A percentile compares a stretch with the other conserved stretches of the same genome.
These are phyloP conservation scores for Eleusine indica DNA, from an alignment of 176 grass and related monocot species.

Conservation along the genomic window DNA sequence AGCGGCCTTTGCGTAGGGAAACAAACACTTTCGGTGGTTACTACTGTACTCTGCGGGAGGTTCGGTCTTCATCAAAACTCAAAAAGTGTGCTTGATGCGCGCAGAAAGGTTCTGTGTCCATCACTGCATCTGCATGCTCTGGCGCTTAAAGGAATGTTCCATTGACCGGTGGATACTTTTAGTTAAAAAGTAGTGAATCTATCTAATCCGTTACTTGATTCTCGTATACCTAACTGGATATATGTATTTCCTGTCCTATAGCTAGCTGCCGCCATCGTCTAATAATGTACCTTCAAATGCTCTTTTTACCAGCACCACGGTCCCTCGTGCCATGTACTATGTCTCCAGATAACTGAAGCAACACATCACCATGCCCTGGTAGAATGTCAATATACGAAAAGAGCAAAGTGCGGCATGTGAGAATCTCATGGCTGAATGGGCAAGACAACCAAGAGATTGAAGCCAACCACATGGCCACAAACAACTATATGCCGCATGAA, in stretches of 20 bases:
- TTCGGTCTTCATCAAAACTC: neutral
- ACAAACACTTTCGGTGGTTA: neutral
- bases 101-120: slow-evolving; percentile 17
- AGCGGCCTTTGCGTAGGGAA: neutral
- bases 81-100: neutral
- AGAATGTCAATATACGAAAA: too few relatives aligned
- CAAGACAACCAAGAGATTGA: too few relatives aligned
- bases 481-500: too few relatives aligned
- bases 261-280: neutral
- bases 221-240: neutral
- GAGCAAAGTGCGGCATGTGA: too few relatives aligned
- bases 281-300: neutral
- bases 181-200: neutral
- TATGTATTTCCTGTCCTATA: neutral
- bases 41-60: neutral
- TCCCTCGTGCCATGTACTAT: too few relatives aligned
- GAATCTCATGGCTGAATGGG: too few relatives aligned
- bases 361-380: too few relatives aligned
- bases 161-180: neutral
- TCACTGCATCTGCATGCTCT: slow-evolving; percentile 24
- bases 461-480: too few relatives aligned
- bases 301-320: neutral
- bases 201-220: neutral
- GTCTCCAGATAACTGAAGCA: too few relatives aligned
- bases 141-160: slow-evolving; percentile 5